Base-by-base conservation (phyloP, 169 alveolate genomes). In the Plasmodium chabaudi region DNA sequence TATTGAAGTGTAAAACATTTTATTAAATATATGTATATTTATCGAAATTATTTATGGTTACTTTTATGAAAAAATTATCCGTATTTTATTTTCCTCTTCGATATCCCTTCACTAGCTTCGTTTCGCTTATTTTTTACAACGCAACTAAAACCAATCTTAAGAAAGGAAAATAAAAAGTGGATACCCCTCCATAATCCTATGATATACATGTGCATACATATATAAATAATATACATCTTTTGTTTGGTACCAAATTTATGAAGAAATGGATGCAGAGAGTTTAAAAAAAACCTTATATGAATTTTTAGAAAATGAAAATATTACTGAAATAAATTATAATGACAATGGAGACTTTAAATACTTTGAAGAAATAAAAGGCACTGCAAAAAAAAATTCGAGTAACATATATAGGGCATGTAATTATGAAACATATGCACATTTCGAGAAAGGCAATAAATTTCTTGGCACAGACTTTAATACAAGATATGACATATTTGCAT, bases 341-440 rank as follows among this genome's bases (percentile, higher is more conserved):
- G 74, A 34, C 12, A 25, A 15, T n/a, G 84, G 56, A 9, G 84
- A 82, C 1, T 39, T 21, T 6, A 1, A 27, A 67, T 82, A 82
- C 25, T 65, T 68, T 49, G 55, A 82, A 13, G 90, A 82, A 25
- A 47, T 47, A 39, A 82, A 82, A 67, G 84, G 90, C 9, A 67
- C 65, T 9, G 70, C 67, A 21, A 82, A 68, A 67, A 39, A 65
- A n/a, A 82, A 82, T n/a, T 82, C 84, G 10, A 82, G 90, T 60
- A 82, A 82, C 21, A 67, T 82, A 5, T 82, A 51, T 23, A 44
- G 84, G 15, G 59, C 90, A 42, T 34, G 17, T 56, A 82, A 67
- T 49, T 82, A 82, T 82, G 67, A 59, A 15, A 5, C 56, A 70
- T 27, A 46, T 57, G 39, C 13, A 10, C 23, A 12, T 5, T 67